These are phyloP conservation scores for Capsella bursapastoris DNA, from an alignment of 345 rosid genomes.

Conservation along the genomic window DNA sequence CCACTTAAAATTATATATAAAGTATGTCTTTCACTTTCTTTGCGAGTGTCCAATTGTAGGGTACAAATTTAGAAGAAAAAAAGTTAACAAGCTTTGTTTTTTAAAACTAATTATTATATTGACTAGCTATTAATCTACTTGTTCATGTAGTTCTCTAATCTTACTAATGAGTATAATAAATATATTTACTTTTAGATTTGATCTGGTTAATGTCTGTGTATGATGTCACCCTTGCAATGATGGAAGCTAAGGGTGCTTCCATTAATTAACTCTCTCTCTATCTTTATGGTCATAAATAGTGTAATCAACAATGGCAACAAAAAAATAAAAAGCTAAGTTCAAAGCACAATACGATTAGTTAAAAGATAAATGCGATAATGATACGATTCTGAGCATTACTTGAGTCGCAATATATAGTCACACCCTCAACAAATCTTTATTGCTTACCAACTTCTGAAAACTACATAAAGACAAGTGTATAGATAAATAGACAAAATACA, in stretches of 20 bases:
- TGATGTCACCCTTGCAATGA: slow-evolving; percentile 35
- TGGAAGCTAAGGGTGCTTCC: slow-evolving; percentile 36
- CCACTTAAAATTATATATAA: neutral
- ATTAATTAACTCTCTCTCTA: slow-evolving; percentile 28
- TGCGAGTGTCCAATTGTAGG: slow-evolving; percentile 11
- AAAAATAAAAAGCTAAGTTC: slow-evolving; percentile 35
- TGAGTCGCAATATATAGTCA: slow-evolving; percentile 35
- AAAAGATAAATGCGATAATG: slow-evolving; percentile 18
- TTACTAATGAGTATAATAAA: neutral
- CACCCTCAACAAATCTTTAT: slow-evolving; percentile 22
- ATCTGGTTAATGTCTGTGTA: neutral
- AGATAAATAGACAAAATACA: slow-evolving; percentile 5
- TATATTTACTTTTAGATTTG: neutral
- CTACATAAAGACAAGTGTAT: slow-evolving; percentile 28
- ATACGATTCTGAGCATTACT: slow-evolving; percentile 44
- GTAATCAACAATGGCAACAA: slow-evolving; percentile 14
- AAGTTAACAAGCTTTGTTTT: neutral
- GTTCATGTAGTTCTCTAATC: neutral
- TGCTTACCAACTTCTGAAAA: slow-evolving; percentile 36
- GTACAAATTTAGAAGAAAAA: neutral
- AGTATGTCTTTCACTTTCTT: neutral
- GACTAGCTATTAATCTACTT: neutral
- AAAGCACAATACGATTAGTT: slow-evolving; percentile 26
- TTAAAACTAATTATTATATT: too few species aligned
- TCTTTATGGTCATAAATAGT: slow-evolving; percentile 27